Base-by-base conservation (phyloP, 441 rosid genomes). In the Bocquillonia castaneifolia region DNA sequence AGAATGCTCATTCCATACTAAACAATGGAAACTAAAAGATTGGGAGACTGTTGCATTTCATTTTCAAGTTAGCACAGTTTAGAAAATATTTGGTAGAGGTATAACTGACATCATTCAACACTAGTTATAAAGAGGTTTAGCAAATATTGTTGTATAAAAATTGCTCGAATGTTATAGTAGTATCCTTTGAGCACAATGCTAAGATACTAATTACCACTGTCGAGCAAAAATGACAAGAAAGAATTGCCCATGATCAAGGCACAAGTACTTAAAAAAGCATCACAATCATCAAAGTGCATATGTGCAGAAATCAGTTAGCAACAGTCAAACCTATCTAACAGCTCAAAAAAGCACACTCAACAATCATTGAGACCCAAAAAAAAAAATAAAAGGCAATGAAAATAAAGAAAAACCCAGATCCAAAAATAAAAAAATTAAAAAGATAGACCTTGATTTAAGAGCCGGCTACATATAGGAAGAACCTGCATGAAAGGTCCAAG, bases 401-500 rank as follows among this genome's bases (percentile, higher is more conserved):
- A 72, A 60, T 62, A 59, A 73, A 26, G 42, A 63, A 80, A 87
- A 77, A 68, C 64, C 65, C 55, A 86, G 94, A 93, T 88, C 97
- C 90, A 87, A 76, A 51, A 70, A 72, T 48, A 42, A 65, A 64
- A 68, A 36, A 62, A 55, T 25, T 22, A 12, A 51, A 78, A 60
- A 71, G 74, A 36, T 18, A 71, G 71, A 91, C 99, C 99, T 89
- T 93, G 99, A 82, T 87, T 88, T 66, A 93, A 69, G 66, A 93
- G 88, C 26, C 99, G 88, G 85, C 87, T 84, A 72, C 99, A 91
- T 70, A 84, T 86, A 54, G 97, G 97, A 42, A 93, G 92, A 65
- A 93, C 91, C 80, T 87, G 96, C 83, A 84, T 76, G 84, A 93
- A 93, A 75, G 99, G 97, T 74, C 89, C 92, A 74, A 93, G 86